Base-by-base conservation (phyloP, 768 basidiomycete genomes). In the Scleroderma citrinum region DNA sequence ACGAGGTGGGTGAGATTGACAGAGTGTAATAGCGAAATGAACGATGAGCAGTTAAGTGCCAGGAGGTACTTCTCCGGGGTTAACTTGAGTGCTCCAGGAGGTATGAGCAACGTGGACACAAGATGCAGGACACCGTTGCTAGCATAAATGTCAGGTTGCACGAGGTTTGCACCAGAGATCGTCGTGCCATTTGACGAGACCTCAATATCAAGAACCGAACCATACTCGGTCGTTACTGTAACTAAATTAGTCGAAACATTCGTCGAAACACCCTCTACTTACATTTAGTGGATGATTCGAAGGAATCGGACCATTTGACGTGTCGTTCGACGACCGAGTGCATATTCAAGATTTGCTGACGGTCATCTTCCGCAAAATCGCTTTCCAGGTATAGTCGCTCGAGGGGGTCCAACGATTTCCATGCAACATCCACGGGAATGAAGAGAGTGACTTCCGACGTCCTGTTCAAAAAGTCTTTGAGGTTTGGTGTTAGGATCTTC, bases 31-130 rank as follows among this genome's bases (percentile, higher is more conserved):
- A 97, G 74, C 6, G 86, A 84, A 46, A 98, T 88, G 64, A 98
- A 98, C 26, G 78, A 77, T 2, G 89, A 87, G 69, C 94, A 96
- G 62, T 96, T 91, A 52, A 97, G 76, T 3, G 90, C 83, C 10
- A 98, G 80, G 16, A 99, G 85, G 56, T 87, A 92, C 67, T 98
- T 98, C 71, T 98, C 96, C 16, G 94, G 87, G 4, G 94, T 98
- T 38, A 93, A 70, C 51, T 81, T 73, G 20, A 95, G 77, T 39
- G 87, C 76, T 14, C 81, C 83, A 3, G 78, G 75, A 7, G 92
- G 88, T 11, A 94, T 65, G 13, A 99, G 78, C 20, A 98, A 79
- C 13, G 82, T 79, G 13, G 87, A 87, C 21, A 98, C 78, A 37
- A 92, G 79, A 66, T 99, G 96, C 14, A 98, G 64, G 38, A 98